Base-by-base conservation (phyloP, 352 stramenopile genomes). In the Pythium phragmiticola region DNA sequence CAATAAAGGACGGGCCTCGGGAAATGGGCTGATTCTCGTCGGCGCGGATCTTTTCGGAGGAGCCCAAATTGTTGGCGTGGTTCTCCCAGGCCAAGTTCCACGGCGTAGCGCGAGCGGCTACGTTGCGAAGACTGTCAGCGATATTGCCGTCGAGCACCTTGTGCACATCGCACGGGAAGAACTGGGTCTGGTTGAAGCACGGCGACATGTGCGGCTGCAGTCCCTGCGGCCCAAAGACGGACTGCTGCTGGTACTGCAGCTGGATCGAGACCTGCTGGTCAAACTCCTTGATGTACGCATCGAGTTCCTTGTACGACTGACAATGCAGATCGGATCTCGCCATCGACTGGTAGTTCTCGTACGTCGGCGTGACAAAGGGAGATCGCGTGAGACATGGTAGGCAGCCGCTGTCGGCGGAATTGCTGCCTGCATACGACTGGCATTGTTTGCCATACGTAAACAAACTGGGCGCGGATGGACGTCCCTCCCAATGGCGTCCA, bases 121-220 rank as follows among this genome's bases (percentile, higher is more conserved):
- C 60, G 23, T 80, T 71, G 23, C 65, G 75, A 4, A 80, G 51
- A 8, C 64, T 78, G 59, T 89, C 81, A 34, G 69, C 84, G 51
- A 91, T 61, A 46, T 76, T 85, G 21, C 81, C 78, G 13, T 94
- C 82, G 26, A 88, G 26, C 1, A 90, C 66, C 28, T 91, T 90
- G 57, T 89, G 76, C 2, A 90, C 82, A 47, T 94, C 85, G 37
- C 85, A 92, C 23, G 85, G 83, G 57, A 89, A 89, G 65, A 85
- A 88, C 65, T 94, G 80, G 19, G 81, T 87, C 63, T 92, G 84
- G 65, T 94, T 94, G 63, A 80, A 85, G 66, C 85, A 94, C 13
- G 82, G 82, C 23, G 85, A 91, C 68, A 89, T 75, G 60, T 94
- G 84, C 43, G 83, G 79, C 39, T 94, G 82, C 9, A 91, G 65